These are phyloP conservation scores for Kalanchoe fedtschenkoi DNA, from an alignment of 164 flowering plant species.

Conservation along the genomic window DNA sequence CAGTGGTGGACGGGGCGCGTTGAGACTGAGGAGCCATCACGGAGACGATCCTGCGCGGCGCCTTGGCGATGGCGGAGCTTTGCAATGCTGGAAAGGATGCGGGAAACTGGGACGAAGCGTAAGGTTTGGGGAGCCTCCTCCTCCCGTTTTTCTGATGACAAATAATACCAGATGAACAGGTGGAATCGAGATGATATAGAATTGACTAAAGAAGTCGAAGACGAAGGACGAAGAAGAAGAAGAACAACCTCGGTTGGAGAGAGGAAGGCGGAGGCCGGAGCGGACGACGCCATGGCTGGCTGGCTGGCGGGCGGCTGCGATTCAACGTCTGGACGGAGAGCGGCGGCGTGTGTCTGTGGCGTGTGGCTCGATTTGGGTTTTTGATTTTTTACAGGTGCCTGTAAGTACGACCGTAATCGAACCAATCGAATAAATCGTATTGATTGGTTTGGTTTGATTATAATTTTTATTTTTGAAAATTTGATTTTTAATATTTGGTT, in stretches of 20 bases:
- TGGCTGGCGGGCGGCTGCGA: not conserved
- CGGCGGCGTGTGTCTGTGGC: too few relatives aligned
- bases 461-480: too few relatives aligned
- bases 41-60: conserved; percentile 40
- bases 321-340: too few relatives aligned
- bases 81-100: conserved; percentile 19
- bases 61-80: conserved; percentile 22
- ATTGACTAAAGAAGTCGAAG: not conserved
- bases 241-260: not conserved
- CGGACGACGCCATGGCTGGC: not conserved
- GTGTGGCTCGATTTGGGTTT: too few relatives aligned
- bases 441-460: too few relatives aligned
- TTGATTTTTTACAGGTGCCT: too few relatives aligned
- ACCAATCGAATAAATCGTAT: too few relatives aligned
- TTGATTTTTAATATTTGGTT: too few relatives aligned
- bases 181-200: not conserved
- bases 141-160: conserved; percentile 30
- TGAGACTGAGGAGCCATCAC: conserved; percentile 76
- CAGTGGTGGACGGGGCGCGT: conserved; percentile 72
- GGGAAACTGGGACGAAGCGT: conserved; percentile 13
- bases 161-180: not conserved
- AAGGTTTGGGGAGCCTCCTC: conserved; percentile 31
- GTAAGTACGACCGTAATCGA: too few relatives aligned
- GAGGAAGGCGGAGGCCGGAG: conserved; percentile 1
- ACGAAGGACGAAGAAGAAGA: too few relatives aligned